Percentiles rank a stretch among this genome's conserved stretches.
Conservation (phyloP, 257 asterid genomes). For the Jaltomata sinuosa region DNA sequence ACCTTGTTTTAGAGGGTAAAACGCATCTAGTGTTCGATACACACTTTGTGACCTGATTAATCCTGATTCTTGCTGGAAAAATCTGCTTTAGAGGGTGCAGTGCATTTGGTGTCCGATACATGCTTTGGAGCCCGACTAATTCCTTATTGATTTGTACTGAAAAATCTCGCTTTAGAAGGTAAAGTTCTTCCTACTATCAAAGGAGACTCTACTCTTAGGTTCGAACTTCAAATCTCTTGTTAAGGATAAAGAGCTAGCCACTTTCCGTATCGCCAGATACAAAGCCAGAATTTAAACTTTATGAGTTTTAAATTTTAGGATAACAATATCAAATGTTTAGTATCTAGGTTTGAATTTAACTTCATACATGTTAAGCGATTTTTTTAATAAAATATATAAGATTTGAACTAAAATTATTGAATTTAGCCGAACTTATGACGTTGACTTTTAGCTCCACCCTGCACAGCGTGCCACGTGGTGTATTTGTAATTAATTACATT, state of each 20-base stretch:
- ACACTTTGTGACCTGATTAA: not conserved
- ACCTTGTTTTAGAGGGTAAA: not conserved
- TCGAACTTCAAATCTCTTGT: not conserved
- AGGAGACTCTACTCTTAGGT: rapidly evolving
- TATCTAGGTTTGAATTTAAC: not conserved
- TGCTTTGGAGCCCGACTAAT: not conserved
- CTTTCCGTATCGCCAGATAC: not conserved
- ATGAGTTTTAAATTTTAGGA: not conserved
- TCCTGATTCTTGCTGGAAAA: not conserved
- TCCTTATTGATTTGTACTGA: too few relatives aligned
- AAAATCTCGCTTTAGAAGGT: not conserved
- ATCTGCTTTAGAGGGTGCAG: not conserved
- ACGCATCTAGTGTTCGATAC: not conserved
- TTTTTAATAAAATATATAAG: not conserved
- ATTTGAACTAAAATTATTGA: not conserved
- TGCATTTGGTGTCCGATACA: not conserved
- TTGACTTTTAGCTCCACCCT: not conserved
- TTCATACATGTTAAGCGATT: not conserved
- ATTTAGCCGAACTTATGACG: not conserved
- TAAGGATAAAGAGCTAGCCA: not conserved
- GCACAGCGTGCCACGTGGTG: not conserved
- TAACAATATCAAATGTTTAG: too few relatives aligned
- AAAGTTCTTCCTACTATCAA: not conserved
- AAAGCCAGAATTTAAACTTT: not conserved
- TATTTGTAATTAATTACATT: not conserved